Evolutionary conservation across 2,329 filamentous ascomycete genomes (phyloP), one percentile per base, ranked within the genome.

Genomic region (Mollisiaceae sp.): DNA sequence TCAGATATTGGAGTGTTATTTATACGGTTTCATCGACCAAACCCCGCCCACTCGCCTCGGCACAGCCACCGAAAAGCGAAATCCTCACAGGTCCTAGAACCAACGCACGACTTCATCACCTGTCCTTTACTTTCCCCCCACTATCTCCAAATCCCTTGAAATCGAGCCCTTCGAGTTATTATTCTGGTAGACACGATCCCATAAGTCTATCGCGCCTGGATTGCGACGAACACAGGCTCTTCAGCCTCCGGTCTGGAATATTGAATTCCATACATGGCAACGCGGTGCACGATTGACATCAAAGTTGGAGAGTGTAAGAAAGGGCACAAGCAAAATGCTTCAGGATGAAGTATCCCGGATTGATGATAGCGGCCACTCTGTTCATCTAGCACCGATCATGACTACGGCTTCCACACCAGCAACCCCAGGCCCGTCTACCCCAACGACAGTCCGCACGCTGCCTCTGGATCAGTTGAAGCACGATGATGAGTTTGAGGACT

Each of bases 361-460:
- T 14, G 72, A 71, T 55, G 71, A 75, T 43, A 62, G 65, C 32
- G 59, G 54, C 11, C 70, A 69, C 20, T 64, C 62, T 62, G 61
- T 71, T 27, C 69, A 68, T 32, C 39, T 66, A 20, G 27, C 61
- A 20, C 69, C 68, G 24, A 68, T 74, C 20, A 72, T 73, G 68
- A 75, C 74, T 8, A 75, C 74, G 8, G 69, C 73, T 20, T 74
- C 74, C 20, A 75, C 73, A 24, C 74, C 74, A 41, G 73, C 69
- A 39, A 74, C 72, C 38, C 71, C 74, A 14, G 75, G 74, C 11
- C 74, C 74, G n/a, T 75, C 75, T 8, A 75, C 74, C 8, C 75
- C 74, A n/a, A 75, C 72, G 8, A 68, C 70, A 11, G 67, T 69
- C 38, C 67, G 71, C 39, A 64, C 68, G 38, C 36, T 71, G 27